phyloP scores from a whole-genome alignment of 2,329 filamentous ascomycete species.

The Phialophora chinensis region DNA sequence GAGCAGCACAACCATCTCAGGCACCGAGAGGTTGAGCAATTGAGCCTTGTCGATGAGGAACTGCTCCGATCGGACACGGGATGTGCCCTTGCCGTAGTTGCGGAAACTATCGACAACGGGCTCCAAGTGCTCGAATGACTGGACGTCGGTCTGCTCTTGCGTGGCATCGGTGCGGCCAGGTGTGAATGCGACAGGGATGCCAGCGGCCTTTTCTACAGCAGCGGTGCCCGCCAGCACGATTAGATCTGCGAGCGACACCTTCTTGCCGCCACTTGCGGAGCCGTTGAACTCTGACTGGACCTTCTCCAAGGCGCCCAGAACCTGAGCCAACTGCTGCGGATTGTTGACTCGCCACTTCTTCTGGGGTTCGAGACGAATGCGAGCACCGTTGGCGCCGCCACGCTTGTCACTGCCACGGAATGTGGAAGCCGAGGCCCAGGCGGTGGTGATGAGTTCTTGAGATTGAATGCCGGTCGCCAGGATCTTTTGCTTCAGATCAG shows the following conservation, averaged over 20 bases:
- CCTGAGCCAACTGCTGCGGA: conserved; percentile 67
- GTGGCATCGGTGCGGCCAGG: conserved; percentile 75
- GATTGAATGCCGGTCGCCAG: conserved; percentile 66
- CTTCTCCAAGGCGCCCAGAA: conserved; percentile 66
- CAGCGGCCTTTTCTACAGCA: conserved; percentile 74
- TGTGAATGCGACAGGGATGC: conserved; percentile 70
- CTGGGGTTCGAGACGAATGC: conserved; percentile 75
- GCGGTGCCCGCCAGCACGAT: conserved; percentile 76
- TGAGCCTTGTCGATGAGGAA: conserved; percentile 74
- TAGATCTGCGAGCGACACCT: conserved; percentile 77
- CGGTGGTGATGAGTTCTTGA: conserved; percentile 67
- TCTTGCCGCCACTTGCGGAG: conserved; percentile 61
- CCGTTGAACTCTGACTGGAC: conserved; percentile 72
- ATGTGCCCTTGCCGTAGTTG: conserved; percentile 71
- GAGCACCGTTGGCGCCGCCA: conserved; percentile 79
- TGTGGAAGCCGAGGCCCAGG: conserved; percentile 73
- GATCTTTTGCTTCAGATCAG: conserved; percentile 71
- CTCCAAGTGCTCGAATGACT: conserved; percentile 70
- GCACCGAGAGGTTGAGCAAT: conserved; percentile 71
- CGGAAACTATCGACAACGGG: conserved; percentile 77
- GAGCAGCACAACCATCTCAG: conserved; percentile 72
- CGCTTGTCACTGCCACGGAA: conserved; percentile 81
- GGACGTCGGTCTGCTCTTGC: conserved; percentile 72
- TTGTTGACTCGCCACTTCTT: conserved; percentile 77
- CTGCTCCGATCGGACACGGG: conserved; percentile 69